phyloP scores from a whole-genome alignment of 1,284 basidiomycete genomes.

The Puccinia brachypodii region DNA sequence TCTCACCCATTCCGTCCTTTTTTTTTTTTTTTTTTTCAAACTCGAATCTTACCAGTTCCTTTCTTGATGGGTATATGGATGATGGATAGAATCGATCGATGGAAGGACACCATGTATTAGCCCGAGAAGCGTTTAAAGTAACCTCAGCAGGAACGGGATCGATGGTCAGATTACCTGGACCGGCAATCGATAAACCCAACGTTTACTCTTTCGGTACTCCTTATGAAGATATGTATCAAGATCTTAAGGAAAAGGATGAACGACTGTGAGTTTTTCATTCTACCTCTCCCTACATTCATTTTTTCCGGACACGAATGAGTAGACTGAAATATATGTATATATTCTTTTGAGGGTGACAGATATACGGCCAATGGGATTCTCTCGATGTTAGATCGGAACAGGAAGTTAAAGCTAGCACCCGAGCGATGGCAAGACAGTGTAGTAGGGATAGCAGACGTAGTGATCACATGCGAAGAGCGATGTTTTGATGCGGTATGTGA shows the following conservation, averaged over 20 bases:
- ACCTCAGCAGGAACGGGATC: slow-evolving; percentile 95
- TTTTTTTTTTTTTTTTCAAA: too few relatives aligned
- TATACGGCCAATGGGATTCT: slow-evolving; percentile 96
- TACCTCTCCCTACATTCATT: too few relatives aligned
- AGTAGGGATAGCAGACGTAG: slow-evolving; percentile 77
- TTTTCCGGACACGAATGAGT: not conserved
- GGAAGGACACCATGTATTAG: slow-evolving; percentile 91
- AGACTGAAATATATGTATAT: too few relatives aligned
- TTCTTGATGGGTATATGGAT: too few relatives aligned
- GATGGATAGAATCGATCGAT: slow-evolving; percentile 99
- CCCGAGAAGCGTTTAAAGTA: slow-evolving; percentile 87
- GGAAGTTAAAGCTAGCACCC: slow-evolving; percentile 85
- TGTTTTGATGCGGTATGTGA: slow-evolving; percentile 99
- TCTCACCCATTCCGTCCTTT: too few relatives aligned
- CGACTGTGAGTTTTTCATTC: slow-evolving; percentile 66
- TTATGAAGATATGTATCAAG: slow-evolving; percentile 92
- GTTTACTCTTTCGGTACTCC: slow-evolving; percentile 98
- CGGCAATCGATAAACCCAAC: slow-evolving; percentile 95
- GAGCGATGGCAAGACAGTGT: slow-evolving; percentile 94
- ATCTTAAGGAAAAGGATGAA: slow-evolving; percentile 81
- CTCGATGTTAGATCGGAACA: slow-evolving; percentile 95
- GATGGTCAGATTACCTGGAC: slow-evolving; percentile 90
- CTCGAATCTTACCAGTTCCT: too few relatives aligned
- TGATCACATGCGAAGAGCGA: slow-evolving; percentile 98
- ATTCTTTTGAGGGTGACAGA: slow-evolving; percentile 59